Conservation (phyloP, 73 alveolate species). For the Paramecium caudatum region DNA sequence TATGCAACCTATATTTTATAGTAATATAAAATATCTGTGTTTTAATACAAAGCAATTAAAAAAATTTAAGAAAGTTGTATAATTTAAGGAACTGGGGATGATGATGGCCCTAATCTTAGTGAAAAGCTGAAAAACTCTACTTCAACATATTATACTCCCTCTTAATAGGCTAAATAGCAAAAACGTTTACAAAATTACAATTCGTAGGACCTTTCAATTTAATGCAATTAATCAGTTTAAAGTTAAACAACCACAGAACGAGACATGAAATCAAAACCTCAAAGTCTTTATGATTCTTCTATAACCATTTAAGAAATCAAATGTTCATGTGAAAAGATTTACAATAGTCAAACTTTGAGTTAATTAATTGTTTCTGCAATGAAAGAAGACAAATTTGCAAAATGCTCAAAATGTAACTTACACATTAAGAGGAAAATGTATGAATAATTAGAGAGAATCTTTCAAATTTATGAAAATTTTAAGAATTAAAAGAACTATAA, state of each 20-base stretch:
- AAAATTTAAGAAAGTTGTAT: background rate
- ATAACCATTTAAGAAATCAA: background rate
- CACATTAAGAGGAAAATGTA: background rate
- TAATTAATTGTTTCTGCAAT: background rate
- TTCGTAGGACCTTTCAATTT: background rate
- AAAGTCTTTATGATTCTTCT: background rate
- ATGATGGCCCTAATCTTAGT: background rate
- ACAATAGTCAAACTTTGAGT: background rate
- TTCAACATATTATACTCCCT: background rate
- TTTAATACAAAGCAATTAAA: background rate
- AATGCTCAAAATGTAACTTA: background rate
- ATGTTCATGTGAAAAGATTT: background rate
- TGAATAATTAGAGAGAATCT: background rate
- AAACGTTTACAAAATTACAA: too few species aligned
- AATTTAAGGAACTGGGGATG: background rate
- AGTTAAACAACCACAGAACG: background rate
- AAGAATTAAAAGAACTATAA: background rate
- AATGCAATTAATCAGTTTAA: background rate
- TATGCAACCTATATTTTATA: background rate
- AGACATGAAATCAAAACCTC: background rate
- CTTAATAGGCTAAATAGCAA: too few species aligned
- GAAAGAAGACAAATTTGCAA: background rate
- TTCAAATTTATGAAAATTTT: background rate
- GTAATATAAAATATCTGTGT: background rate
- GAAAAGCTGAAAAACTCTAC: background rate